Base-by-base conservation (phyloP, 1,139 yeast species). In the Saccharomyces hybrid region DNA sequence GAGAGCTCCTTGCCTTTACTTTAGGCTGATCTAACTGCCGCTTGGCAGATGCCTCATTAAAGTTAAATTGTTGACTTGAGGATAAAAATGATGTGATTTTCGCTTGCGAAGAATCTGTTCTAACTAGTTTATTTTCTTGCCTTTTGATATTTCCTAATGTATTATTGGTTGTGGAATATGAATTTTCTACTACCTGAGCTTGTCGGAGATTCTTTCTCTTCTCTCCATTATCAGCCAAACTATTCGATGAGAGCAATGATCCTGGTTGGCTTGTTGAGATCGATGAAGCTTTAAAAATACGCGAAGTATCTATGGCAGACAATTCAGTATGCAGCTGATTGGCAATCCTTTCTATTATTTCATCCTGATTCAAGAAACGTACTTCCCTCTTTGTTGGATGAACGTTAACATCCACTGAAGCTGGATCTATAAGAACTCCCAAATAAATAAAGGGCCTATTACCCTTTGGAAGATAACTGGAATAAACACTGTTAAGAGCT, bases 341-440 rank as follows among this genome's bases (percentile, higher is more conserved):
- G 31, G 85, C 76, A 0, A 93, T 75, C 26, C 68, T 61, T 46
- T 85, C 90, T 6, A 88, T 78, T 25, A 95, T 88, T 65, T 90
- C 98, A 53, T 87, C 95, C 64, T 95, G 98, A 66, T 83, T 71
- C 41, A 93, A 73, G 67, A 95, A 90, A 51, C 96, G 72, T 1
- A 95, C 98, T 64, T 93, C 98, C 53, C 95, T 77, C 64, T 93
- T 93, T 0, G 99, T 93, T 0, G 99, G 99, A 66, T 95, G 99
- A 8, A 95, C 84, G 68, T 93, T 93, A 9, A 93, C 99, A 68
- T 93, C 99, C 13, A 93, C 76, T 57, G 85, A 84, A 34, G 73
- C 74, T 0, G 97, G 88, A 19, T 77, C 74, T 5, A 93, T 81
- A 42, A 75, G 75, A 25, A 93, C 68, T 49, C 88, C 78, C 53